These are phyloP conservation scores for Thielaviopsis punctulata DNA, from an alignment of 2,329 filamentous ascomycete species.

Conservation along the genomic window DNA sequence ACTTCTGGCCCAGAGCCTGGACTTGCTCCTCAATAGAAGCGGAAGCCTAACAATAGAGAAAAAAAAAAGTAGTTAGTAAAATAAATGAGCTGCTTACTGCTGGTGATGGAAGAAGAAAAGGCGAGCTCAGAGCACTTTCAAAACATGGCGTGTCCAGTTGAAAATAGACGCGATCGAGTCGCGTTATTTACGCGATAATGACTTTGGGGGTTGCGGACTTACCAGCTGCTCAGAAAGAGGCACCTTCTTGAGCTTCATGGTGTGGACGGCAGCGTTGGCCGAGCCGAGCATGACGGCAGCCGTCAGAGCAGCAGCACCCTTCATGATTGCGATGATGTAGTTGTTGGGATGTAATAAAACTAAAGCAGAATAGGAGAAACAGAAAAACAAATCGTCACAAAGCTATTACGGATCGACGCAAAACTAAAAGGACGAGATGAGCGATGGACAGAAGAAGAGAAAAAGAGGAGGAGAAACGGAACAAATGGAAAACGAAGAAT, in stretches of 20 bases:
- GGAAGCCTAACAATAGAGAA: constrained; percentile 36
- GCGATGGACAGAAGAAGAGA: constrained; percentile 1
- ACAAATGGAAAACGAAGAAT: background rate
- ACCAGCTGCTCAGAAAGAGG: constrained; percentile 85
- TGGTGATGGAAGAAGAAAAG: background rate
- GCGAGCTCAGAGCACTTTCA: constrained; percentile 5
- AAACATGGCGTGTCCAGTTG: background rate
- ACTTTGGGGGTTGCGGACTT: constrained; percentile 20
- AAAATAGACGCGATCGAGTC: background rate
- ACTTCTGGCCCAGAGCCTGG: constrained; percentile 80
- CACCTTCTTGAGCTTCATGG: constrained; percentile 95
- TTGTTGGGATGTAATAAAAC: background rate
- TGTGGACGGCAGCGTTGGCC: constrained; percentile 75
- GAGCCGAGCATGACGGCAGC: constrained; percentile 68
- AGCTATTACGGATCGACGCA: constrained; percentile 7
- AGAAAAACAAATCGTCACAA: background rate
- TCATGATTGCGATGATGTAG: constrained; percentile 21
- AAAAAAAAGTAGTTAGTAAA: constrained; percentile 4
- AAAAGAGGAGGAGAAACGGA: background rate
- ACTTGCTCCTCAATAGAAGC: constrained; percentile 69
- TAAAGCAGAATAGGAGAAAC: background rate
- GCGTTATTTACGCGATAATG: background rate
- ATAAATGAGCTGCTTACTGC: constrained; percentile 1
- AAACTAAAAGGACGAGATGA: constrained; percentile 1
- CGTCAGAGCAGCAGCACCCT: constrained; percentile 74